These are phyloP conservation scores for Aspergillus felis DNA, from an alignment of 2,329 filamentous ascomycete genomes.

Conservation along the genomic window DNA sequence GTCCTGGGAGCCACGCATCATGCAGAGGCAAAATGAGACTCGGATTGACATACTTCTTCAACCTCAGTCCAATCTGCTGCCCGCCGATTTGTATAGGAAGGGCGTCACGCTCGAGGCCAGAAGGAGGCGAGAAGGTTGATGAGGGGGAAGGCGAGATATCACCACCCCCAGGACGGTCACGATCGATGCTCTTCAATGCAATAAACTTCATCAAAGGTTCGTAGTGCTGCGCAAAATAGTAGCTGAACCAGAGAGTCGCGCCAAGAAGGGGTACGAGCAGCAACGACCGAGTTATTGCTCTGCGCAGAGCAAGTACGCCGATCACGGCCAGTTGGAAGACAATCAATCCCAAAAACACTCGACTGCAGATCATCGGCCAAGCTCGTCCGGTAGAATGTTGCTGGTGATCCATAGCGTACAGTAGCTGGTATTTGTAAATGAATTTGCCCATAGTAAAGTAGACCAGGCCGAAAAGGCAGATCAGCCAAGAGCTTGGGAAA, in stretches of 20 bases:
- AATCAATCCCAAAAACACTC: constrained; percentile 77
- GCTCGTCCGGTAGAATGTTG: constrained; percentile 68
- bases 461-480: constrained; percentile 71
- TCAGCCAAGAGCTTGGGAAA: constrained; percentile 71
- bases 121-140: constrained; percentile 37
- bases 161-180: constrained; percentile 50
- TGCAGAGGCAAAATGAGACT: constrained; percentile 43
- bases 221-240: constrained; percentile 75
- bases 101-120: constrained; percentile 41
- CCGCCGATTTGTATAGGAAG: constrained; percentile 40
- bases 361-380: constrained; percentile 95
- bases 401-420: constrained; percentile 97
- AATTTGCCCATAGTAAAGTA: constrained; percentile 49
- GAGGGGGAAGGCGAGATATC: constrained; percentile 36
- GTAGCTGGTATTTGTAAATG: constrained; percentile 70
- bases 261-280: constrained; percentile 72
- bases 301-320: constrained; percentile 72
- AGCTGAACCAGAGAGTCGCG: constrained; percentile 83
- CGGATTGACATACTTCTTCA: constrained; percentile 47
- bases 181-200: constrained; percentile 77
- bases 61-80: constrained; percentile 34
- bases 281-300: constrained; percentile 68
- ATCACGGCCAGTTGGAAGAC: constrained; percentile 91
- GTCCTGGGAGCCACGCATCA: constrained; percentile 42
- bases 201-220: constrained; percentile 90